Evolutionary conservation across 768 basidiomycete species (phyloP), one percentile per base, ranked within the genome.

Genomic region (Mycena polygramma): DNA sequence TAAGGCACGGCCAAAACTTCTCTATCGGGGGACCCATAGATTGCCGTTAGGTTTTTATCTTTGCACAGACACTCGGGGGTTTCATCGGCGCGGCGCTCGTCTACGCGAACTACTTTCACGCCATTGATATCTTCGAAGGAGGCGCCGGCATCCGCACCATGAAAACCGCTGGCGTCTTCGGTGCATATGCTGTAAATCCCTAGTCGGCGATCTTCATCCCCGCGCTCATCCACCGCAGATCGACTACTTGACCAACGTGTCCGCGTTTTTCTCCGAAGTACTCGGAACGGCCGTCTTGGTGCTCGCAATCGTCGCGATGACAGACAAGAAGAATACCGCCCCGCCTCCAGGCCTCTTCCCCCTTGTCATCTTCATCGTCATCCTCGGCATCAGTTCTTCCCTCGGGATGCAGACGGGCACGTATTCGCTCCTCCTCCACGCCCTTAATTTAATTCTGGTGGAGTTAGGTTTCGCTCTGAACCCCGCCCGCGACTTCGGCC

Each of bases 401-500:
- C 81, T 89, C 57, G 89, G 88, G 7, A 83, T 87, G 82, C 81
- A 89, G 73, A 89, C 74, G 76, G 86, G 70, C 43, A 57, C 17
- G 70, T 64, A 48, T 26, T 26, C 35, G 0, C 26, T 17, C n/a
- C 2, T 43, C 2, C 15, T 37, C 57, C 8, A 11, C 26, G 24
- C 54, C 26, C 35, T 60, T 24, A 19, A 54, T 52, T 26, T 30
- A 49, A 49, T 39, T n/a, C 35, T 41, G 46, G n/a, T 7, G 10
- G 2, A 7, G 1, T 4, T 24, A 72, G 70, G 83, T 54, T 86
- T 79, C 71, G 85, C 88, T 2, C 75, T 89, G 49, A 89, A 89
- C 71, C 89, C 89, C 51, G 87, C 89, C n/a, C 85, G 88, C 74
- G 88, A 89, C 76, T 78, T 89, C 48, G 88, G 89, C 20, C 88